Percentiles rank a stretch among this genome's conserved stretches.
phyloP scores from a whole-genome alignment of 148 eudicot genomes.

The Arbutus unedo region DNA sequence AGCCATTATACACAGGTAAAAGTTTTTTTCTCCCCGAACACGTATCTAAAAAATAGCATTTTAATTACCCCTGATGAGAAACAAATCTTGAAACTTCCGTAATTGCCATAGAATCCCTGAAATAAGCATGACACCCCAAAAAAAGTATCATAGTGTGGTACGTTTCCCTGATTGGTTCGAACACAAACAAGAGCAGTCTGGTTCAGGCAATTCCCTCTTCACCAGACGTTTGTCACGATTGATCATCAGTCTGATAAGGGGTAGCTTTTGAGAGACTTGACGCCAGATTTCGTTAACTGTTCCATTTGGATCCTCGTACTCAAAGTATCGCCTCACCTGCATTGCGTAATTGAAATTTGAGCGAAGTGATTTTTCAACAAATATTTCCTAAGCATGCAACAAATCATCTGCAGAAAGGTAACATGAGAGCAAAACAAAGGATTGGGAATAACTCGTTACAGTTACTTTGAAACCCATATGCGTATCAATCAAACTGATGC shows the following conservation, averaged over 20 bases:
- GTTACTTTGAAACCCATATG: neutral
- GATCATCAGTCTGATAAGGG: conserved; percentile 76
- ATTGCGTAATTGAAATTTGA: conserved; percentile 7
- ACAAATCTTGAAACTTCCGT: neutral
- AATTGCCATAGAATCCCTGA: neutral
- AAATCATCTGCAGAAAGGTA: neutral
- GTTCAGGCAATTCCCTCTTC: conserved; percentile 56
- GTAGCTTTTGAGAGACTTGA: conserved; percentile 76
- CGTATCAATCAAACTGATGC: neutral
- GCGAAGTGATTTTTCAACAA: neutral
- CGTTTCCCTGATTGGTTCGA: conserved; percentile 59
- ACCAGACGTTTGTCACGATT: conserved; percentile 87
- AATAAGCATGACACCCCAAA: neutral
- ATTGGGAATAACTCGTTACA: neutral
- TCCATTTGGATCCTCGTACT: conserved; percentile 83
- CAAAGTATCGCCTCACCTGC: conserved; percentile 77
- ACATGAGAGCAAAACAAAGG: neutral
- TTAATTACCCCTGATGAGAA: neutral
- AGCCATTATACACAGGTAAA: neutral
- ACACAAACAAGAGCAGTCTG: conserved; percentile 90
- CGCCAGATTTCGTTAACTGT: conserved; percentile 90
- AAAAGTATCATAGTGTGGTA: conserved; percentile 34
- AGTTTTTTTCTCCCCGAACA: neutral
- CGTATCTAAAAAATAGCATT: neutral
- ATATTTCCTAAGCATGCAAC: neutral